Conservation (phyloP, 1,284 basidiomycete genomes). For the Rhodotorula sp. region DNA sequence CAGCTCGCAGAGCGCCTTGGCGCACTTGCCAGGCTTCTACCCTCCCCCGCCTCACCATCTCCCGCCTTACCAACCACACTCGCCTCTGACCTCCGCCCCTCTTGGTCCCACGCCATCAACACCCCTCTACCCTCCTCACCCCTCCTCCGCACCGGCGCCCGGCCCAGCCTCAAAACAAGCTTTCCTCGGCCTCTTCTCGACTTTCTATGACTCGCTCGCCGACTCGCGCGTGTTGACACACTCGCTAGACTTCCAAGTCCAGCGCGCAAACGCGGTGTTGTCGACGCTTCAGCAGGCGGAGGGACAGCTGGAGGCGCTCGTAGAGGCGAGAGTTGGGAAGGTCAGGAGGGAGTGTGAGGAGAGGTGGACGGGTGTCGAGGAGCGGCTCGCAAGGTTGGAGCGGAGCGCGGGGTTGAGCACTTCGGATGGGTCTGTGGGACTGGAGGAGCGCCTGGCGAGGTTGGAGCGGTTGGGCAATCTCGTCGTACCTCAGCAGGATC, state of each 20-base stretch:
- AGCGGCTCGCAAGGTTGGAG: conserved; percentile 1
- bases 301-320: conserved; percentile 5
- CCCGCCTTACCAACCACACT: not conserved
- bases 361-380: not conserved
- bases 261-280: conserved; percentile 24
- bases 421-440: not conserved
- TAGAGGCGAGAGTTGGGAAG: not conserved
- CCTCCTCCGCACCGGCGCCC: conserved; percentile 71
- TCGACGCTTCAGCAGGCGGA: conserved; percentile 35
- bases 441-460: not conserved
- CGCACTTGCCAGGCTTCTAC: not conserved
- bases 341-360: not conserved
- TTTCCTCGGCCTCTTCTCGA: conserved; percentile 41
- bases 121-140: conserved; percentile 35
- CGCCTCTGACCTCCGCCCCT: not conserved
- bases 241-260: conserved; percentile 37
- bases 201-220: conserved; percentile 42
- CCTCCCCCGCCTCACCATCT: not conserved
- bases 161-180: conserved; percentile 48
- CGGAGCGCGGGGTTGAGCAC: too few species aligned
- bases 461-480: not conserved
- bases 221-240: conserved; percentile 37
- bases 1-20: not conserved
- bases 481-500: too few species aligned
- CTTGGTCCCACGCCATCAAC: not conserved